Base-by-base conservation (phyloP, 2,329 filamentous ascomycete genomes). In the Arthrinium puccinioides region DNA sequence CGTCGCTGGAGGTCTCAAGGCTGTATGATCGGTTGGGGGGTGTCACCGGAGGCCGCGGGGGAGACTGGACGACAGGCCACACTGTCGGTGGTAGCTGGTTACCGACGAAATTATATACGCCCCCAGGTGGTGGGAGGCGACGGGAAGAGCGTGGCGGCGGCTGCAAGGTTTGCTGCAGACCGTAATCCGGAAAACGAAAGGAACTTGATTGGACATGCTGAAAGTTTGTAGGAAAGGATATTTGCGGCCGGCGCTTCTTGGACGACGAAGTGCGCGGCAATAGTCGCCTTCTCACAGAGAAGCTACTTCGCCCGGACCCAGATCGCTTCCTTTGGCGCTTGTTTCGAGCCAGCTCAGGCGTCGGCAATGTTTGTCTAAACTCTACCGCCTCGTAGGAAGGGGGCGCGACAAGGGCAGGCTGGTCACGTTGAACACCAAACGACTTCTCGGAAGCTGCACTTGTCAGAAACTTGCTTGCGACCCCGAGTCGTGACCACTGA, bases 151-250 rank as follows among this genome's bases (percentile, higher is more conserved):
- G 43, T 6, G 57, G 59, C 5, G 55, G 54, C 24, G 48, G 51
- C 20, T 37, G 35, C 38, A 51, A 52, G 31, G 44, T 39, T 47
- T 55, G 47, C 36, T 47, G 39, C 42, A 43, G 38, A 40, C 32
- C 34, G 14, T 46, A 41, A 23, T 44, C 50, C 25, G 50, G 55
- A 38, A 51, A 54, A 25, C 46, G 48, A 32, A 56, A 53, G 10
- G 54, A 54, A 31, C 56, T 48, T 35, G 59, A 71, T 38, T 70
- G 60, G 33, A 81, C 47, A 59, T 81, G 77, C 32, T 70, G 71
- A 49, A 82, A 82, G 53, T 81, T 64, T 32, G 69, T 69, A 4
- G 77, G 77, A 15, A 64, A 64, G 28, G 76, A 79, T 49, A 82
- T 81, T 42, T 64, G 63, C 53, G 70, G 70, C 55, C 71, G 64